Evolutionary conservation across 2,329 filamentous ascomycete species (phyloP).

Genomic region (Alternaria viburni): DNA sequence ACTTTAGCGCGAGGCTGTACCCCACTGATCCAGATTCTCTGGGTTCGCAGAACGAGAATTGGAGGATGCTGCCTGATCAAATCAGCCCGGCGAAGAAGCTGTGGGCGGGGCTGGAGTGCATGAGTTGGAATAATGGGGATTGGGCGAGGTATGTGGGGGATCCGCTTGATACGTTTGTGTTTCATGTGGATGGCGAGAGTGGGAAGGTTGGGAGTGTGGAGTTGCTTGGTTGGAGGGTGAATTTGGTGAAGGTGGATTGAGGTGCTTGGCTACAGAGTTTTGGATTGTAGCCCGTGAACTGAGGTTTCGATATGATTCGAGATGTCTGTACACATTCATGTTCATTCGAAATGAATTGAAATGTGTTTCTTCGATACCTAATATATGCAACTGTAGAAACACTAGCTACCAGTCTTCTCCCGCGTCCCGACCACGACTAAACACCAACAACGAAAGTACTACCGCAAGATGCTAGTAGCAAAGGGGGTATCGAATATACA

Average conservation of each 20-base stretch:
- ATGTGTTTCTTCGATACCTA: neutral
- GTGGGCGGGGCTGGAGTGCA: slow-evolving; percentile 30
- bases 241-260: slow-evolving; percentile 11
- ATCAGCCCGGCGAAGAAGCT: neutral
- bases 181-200: slow-evolving; percentile 9
- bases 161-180: slow-evolving; percentile 28
- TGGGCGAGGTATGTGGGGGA: slow-evolving; percentile 22
- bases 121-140: slow-evolving; percentile 30
- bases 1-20: slow-evolving; percentile 29
- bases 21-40: slow-evolving; percentile 29
- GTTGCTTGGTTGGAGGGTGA: slow-evolving; percentile 22
- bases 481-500: slow-evolving; percentile 1
- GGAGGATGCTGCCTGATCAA: slow-evolving; percentile 27
- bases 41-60: slow-evolving; percentile 16
- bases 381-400: neutral
- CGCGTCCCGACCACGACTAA: neutral
- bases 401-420: neutral
- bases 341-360: neutral
- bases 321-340: neutral
- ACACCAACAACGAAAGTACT: neutral
- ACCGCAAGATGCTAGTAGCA: neutral
- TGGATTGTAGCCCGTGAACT: neutral
- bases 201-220: slow-evolving; percentile 12
- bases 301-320: neutral
- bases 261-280: neutral